A percentile compares a stretch with the other conserved stretches of the same genome.
phyloP scores from a whole-genome alignment of 371 early-diverging fungal genomes.

The Circinella umbellata region DNA sequence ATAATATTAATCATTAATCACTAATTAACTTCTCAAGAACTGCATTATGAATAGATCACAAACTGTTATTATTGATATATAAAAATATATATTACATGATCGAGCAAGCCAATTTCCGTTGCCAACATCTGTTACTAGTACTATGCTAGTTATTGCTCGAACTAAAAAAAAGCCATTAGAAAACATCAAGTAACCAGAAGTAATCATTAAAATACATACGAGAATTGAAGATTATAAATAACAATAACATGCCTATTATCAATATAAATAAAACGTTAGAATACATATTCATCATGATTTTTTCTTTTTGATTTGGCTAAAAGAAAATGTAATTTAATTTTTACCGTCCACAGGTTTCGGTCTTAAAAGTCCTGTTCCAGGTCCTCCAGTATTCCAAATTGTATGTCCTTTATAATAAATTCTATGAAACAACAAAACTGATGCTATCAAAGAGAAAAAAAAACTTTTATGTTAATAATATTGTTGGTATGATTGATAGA shows the following conservation, averaged over 20 bases:
- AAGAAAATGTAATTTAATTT: too few species aligned
- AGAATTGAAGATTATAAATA: slow-evolving; percentile 23
- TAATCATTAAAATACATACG: slow-evolving; percentile 11
- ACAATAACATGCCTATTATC: slow-evolving; percentile 15
- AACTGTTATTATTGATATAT: neutral
- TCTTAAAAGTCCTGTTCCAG: slow-evolving; percentile 16
- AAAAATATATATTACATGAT: neutral
- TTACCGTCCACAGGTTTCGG: slow-evolving; percentile 26
- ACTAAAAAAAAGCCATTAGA: neutral
- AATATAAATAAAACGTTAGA: too few species aligned
- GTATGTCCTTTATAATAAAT: slow-evolving; percentile 16
- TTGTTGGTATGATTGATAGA: too few species aligned
- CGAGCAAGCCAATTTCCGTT: neutral
- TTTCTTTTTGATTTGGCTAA: too few species aligned
- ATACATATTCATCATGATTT: too few species aligned
- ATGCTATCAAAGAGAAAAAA: neutral
- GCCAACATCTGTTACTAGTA: neutral
- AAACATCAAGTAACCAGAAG: too few species aligned
- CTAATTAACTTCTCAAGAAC: too few species aligned
- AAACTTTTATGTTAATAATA: too few species aligned
- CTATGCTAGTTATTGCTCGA: neutral
- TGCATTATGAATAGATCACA: too few species aligned
- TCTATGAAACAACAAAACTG: slow-evolving; percentile 16
- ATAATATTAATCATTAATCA: too few species aligned
- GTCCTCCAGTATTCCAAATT: slow-evolving; percentile 11